Conservation (phyloP, 257 asterid species). For the Salvia splendens region DNA sequence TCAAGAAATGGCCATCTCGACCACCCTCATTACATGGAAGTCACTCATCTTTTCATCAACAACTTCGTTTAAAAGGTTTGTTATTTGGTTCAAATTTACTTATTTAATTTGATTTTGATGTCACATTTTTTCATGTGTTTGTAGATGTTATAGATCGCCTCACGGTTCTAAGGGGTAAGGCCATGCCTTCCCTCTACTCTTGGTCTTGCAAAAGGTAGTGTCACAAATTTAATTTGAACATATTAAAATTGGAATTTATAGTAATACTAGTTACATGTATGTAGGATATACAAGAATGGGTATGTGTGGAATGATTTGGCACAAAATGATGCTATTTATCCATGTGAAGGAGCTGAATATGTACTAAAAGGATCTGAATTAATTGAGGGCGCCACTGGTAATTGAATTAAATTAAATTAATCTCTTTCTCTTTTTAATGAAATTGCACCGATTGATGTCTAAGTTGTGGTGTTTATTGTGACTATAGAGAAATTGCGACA, state of each 20-base stretch:
- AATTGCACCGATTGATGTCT: background rate
- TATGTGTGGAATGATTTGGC: slow-evolving; percentile 89
- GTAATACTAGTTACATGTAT: background rate
- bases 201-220: slow-evolving; percentile 94
- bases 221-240: background rate
- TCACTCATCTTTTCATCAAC: slow-evolving; percentile 68
- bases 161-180: slow-evolving; percentile 70
- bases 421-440: background rate
- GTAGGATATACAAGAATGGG: slow-evolving; percentile 88
- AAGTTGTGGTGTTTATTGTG: background rate
- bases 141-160: slow-evolving; percentile 77
- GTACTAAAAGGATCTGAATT: slow-evolving; percentile 87
- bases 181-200: slow-evolving; percentile 86
- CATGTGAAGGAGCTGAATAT: slow-evolving; percentile 84
- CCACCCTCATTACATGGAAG: slow-evolving; percentile 88
- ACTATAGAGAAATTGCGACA: slow-evolving; percentile 51
- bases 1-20: slow-evolving; percentile 89
- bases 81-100: background rate
- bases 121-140: background rate
- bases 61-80: slow-evolving; percentile 80
- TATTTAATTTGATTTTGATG: background rate
- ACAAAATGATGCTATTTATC: slow-evolving; percentile 67
- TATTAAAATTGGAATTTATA: background rate
- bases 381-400: slow-evolving; percentile 51
- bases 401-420: background rate